These are phyloP conservation scores for Warburgia ugandensis DNA, from an alignment of 164 flowering plant species.

Conservation along the genomic window DNA sequence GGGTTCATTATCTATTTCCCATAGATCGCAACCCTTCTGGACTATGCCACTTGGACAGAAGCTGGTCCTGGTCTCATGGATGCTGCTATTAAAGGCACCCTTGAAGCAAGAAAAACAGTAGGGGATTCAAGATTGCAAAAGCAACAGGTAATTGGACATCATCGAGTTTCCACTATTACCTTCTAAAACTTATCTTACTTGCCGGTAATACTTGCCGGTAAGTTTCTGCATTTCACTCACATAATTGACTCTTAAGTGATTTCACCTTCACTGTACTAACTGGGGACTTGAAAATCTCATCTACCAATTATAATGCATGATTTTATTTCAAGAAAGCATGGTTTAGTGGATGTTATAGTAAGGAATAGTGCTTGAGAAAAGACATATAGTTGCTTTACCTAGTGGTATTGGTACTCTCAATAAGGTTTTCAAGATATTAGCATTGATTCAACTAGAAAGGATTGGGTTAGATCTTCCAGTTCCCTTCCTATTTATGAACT, in stretches of 20 bases:
- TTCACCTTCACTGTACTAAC: neutral
- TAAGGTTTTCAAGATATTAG: constrained; percentile 75
- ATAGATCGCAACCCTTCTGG: constrained; percentile 70
- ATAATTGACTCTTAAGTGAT: neutral
- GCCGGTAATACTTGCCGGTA: constrained; percentile 69
- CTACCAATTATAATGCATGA: constrained; percentile 32
- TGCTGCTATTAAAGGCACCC: constrained; percentile 81
- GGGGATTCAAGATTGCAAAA: constrained; percentile 87
- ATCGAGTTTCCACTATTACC: constrained; percentile 68
- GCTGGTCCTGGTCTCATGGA: constrained; percentile 99
- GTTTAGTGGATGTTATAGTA: constrained; percentile 82
- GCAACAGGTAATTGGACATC: constrained; percentile 94
- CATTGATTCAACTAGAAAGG: constrained; percentile 77
- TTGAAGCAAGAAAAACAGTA: constrained; percentile 69
- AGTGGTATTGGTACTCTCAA: constrained; percentile 94
- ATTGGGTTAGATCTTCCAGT: constrained; percentile 78
- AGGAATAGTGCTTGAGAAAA: constrained; percentile 45
- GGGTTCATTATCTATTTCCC: neutral
- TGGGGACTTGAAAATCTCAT: neutral
- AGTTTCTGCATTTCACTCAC: neutral
- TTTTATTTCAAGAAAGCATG: constrained; percentile 95
- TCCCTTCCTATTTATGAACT: constrained; percentile 85
- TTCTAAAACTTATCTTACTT: constrained; percentile 76
- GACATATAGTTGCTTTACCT: constrained; percentile 74
- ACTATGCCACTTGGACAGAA: constrained; percentile 91